Conservation (phyloP, 169 alveolate genomes). For the Hammondia hammondi region DNA sequence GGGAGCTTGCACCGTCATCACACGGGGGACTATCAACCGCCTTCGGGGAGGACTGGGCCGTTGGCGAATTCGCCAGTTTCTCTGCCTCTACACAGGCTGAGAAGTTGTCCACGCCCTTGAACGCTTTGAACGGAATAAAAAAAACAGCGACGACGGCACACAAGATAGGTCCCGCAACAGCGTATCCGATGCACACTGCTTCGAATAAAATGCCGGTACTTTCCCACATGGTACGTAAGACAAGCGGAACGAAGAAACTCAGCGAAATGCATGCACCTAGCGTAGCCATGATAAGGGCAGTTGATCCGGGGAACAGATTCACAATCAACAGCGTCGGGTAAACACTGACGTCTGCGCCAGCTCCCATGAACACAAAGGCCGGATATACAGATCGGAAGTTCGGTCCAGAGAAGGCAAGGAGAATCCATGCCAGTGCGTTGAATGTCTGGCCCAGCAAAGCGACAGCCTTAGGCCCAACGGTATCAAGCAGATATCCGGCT, state of each 20-base stretch:
- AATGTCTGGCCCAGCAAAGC: constrained; percentile 39
- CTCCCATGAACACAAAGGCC: constrained; percentile 47
- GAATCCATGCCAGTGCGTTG: constrained; percentile 34
- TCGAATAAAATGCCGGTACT: constrained; percentile 15
- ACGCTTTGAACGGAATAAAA: constrained; percentile 39
- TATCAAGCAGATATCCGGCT: constrained; percentile 33
- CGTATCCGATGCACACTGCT: constrained; percentile 35
- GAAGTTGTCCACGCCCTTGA: constrained; percentile 50
- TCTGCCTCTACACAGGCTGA: constrained; percentile 9
- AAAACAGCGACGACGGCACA: not conserved
- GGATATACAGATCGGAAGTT: not conserved
- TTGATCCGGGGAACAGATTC: constrained; percentile 16
- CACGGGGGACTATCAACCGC: not conserved
- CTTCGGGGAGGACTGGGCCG: not conserved
- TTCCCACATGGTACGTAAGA: constrained; percentile 15
- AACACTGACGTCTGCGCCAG: constrained; percentile 38
- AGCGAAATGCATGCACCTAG: constrained; percentile 23
- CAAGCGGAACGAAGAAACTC: constrained; percentile 36
- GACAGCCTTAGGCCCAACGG: constrained; percentile 25
- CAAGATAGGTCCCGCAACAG: constrained; percentile 44
- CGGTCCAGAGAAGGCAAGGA: constrained; percentile 18
- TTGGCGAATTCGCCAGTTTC: not conserved
- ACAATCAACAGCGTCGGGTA: constrained; percentile 24
- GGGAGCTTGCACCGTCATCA: too few relatives aligned
- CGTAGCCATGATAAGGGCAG: constrained; percentile 7